Evolutionary conservation across 2,329 filamentous ascomycete genomes (phyloP), one percentile per base, ranked within the genome.

Genomic region (Trichoderma hamatum): DNA sequence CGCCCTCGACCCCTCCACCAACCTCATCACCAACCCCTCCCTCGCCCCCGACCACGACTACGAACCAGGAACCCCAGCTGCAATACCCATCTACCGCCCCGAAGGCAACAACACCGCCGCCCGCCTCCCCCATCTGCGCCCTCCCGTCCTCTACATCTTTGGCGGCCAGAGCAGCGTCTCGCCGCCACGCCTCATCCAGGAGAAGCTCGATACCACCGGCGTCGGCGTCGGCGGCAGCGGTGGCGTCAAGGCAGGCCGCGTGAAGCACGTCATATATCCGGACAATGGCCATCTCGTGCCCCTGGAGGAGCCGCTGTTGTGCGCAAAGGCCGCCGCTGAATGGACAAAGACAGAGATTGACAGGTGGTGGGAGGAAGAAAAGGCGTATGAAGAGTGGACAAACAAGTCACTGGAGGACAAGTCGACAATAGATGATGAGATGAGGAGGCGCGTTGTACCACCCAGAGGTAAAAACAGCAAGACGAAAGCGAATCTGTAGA

Each of bases 201-300:
- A 86, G 63, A 92, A 92, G 78, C 81, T 92, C 77, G 78, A 82
- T 1, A 71, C 81, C n/a, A 93, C 90, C 0, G 92, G 92, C 1
- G 79, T 80, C 0, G 91, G 88, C 0, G 79, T 86, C 0, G 90
- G 91, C 7, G 92, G 92, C 1, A 91, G 88, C 72, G 87, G 93
- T 21, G 86, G 91, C 59, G 82, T 77, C 4, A 78, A 80, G n/a
- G 85, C 85, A 14, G 92, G 91, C 0, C 83, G 88, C 56, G 94
- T 97, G 2, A 84, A 83, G 68, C 84, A 89, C 72, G 85, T 92
- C 5, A 82, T 88, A 19, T 79, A 96, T 9, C 80, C 90, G 32
- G 85, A 85, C 0, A 83, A 85, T 6, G 93, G 94, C 0, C 95
- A 98, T 78, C 79, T 97, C 52, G 87, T 97, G 32, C 91, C 94